phyloP scores from a whole-genome alignment of 2,329 filamentous ascomycete species.

The Grosmannia clavigera region DNA sequence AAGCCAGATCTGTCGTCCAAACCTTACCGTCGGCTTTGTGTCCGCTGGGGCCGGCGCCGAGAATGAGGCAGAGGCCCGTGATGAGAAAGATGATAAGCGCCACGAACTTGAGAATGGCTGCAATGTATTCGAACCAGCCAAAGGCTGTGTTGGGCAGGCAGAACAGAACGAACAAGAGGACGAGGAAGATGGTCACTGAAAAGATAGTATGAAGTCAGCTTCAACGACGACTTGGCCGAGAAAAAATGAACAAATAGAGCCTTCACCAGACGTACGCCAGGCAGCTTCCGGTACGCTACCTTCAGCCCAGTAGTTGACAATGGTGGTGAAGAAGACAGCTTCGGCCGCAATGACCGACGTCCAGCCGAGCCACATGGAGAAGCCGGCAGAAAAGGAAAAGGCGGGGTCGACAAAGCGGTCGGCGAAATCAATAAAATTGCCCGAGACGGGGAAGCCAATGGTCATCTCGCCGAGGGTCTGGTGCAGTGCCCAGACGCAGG shows the following conservation, averaged over 20 bases:
- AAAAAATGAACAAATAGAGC: too few species aligned
- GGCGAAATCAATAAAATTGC: slow-evolving; percentile 4
- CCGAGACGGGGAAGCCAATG: slow-evolving; percentile 2
- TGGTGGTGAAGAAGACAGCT: slow-evolving; percentile 3
- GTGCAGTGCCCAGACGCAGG: slow-evolving; percentile 3
- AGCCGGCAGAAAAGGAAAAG: slow-evolving; percentile 3
- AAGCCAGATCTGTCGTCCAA: slow-evolving; percentile 38
- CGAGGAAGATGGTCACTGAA: slow-evolving; percentile 4
- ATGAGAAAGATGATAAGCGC: slow-evolving; percentile 52
- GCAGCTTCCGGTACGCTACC: neutral
- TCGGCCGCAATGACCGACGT: slow-evolving; percentile 2
- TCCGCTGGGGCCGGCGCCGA: slow-evolving; percentile 43
- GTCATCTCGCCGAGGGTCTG: slow-evolving; percentile 7
- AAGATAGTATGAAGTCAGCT: neutral
- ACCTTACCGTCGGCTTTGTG: slow-evolving; percentile 28
- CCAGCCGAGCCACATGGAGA: slow-evolving; percentile 4
- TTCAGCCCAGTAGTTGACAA: slow-evolving; percentile 3
- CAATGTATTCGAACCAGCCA: slow-evolving; percentile 11
- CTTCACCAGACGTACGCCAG: neutral
- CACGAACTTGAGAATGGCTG: slow-evolving; percentile 41
- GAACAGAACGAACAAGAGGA: neutral
- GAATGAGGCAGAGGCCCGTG: slow-evolving; percentile 42
- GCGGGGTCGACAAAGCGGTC: slow-evolving; percentile 6
- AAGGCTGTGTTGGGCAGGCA: slow-evolving; percentile 1
- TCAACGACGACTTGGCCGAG: too few species aligned